These are phyloP conservation scores for Ramaria sp. DNA, from an alignment of 768 basidiomycete species.

Conservation along the genomic window DNA sequence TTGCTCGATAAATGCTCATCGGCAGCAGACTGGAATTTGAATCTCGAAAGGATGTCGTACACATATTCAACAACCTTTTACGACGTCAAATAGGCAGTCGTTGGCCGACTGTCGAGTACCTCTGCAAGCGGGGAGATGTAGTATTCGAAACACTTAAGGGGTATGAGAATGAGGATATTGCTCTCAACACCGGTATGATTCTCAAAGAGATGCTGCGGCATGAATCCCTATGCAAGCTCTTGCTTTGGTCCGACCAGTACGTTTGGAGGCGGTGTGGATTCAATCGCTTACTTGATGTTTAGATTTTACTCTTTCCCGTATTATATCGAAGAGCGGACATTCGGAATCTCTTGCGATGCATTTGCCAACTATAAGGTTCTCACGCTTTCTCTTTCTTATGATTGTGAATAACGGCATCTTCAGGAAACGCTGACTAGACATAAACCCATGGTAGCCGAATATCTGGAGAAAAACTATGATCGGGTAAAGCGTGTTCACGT, in stretches of 20 bases:
- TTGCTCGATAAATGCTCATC: constrained; percentile 51
- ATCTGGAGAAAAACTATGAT: constrained; percentile 95
- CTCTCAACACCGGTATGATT: constrained; percentile 96
- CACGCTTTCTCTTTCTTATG: not conserved
- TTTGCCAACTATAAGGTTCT: constrained; percentile 79
- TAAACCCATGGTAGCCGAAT: constrained; percentile 96
- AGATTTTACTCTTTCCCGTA: constrained; percentile 96
- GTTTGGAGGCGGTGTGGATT: not conserved
- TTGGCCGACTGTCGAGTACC: constrained; percentile 94
- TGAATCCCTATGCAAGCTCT: constrained; percentile 80
- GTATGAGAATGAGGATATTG: constrained; percentile 92
- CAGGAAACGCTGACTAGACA: constrained; percentile 90
- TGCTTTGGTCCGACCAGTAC: constrained; percentile 90
- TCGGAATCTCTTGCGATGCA: constrained; percentile 96
- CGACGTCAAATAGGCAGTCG: constrained; percentile 88
- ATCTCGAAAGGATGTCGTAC: constrained; percentile 75
- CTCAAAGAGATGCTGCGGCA: constrained; percentile 93
- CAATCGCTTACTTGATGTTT: not conserved
- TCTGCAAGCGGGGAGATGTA: constrained; percentile 60
- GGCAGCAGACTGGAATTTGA: constrained; percentile 89
- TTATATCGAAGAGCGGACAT: constrained; percentile 95
- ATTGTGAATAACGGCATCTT: not conserved
- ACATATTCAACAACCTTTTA: constrained; percentile 82
- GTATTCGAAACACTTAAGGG: constrained; percentile 81
- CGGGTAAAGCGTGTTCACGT: constrained; percentile 41